Base-by-base conservation (phyloP, 129 eudicot genomes). In the Tagetes patula region DNA sequence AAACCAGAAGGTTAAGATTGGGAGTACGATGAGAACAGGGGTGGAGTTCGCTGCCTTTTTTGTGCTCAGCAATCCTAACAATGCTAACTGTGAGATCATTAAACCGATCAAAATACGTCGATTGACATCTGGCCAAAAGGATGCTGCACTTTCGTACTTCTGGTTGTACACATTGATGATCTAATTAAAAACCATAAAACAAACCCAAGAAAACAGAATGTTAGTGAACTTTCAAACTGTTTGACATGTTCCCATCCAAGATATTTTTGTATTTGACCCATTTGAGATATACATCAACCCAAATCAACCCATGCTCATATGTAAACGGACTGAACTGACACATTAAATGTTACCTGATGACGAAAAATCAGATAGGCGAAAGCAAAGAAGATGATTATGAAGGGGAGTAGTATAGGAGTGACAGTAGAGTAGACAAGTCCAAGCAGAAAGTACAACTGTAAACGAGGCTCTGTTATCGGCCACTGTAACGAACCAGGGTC, bases 61-160 rank as follows among this genome's bases (percentile, higher is more conserved):
- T 3, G 99, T 88, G 87, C 89, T 88, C 88, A 94, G 52, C 61
- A 94, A 69, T 74, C 99, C 99, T 78, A 94, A 63, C 53, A 94
- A 72, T 40, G 88, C 71, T 73, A 94, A 65, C 55, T 94, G 99
- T 30, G 99, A 88, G 43, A 94, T 88, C 7, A 86, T 72, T 59
- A 94, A 64, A 63, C 96, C 91, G 50, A 88, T 80, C 38, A 94
- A 75, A 37, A 94, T 76, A 39, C 99, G 99, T 46, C 85, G 77
- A 61, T 94, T 85, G 50, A 94, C 97, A 77, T 88, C 96, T 42
- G 99, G 99, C 99, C 99, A 94, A 80, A 82, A 94, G 3, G 86
- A 69, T 61, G 99, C 99, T 20, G 86, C 99, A 34, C 97, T 94
- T 83, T 90, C 99, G 27, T 94, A 94, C 85, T 85, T 88, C 73